Conservation (phyloP, 2,329 filamentous ascomycete species). For the Septoria petroselini region DNA sequence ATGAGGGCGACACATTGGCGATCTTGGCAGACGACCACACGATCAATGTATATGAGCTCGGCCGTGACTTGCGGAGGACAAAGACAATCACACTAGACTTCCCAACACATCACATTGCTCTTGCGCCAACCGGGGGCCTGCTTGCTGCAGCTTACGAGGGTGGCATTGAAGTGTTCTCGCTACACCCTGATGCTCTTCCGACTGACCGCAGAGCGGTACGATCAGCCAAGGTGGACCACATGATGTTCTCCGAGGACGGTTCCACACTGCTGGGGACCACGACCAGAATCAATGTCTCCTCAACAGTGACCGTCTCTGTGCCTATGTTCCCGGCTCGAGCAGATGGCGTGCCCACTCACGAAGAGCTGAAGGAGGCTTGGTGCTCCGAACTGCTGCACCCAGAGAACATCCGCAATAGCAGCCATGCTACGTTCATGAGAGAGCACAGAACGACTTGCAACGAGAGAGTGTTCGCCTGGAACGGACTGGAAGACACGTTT, state of each 20-base stretch:
- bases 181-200: slow-evolving; percentile 57
- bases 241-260: slow-evolving; percentile 40
- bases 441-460: slow-evolving; percentile 33
- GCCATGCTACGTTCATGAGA: slow-evolving; percentile 39
- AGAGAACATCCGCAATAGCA: slow-evolving; percentile 40
- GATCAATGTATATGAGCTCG: slow-evolving; percentile 75
- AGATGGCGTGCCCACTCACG: slow-evolving; percentile 34
- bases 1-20: slow-evolving; percentile 70
- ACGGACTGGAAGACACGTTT: slow-evolving; percentile 39
- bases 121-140: slow-evolving; percentile 76
- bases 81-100: slow-evolving; percentile 73
- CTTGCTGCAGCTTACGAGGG: slow-evolving; percentile 84
- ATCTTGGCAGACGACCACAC: slow-evolving; percentile 79
- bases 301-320: slow-evolving; percentile 38
- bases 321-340: slow-evolving; percentile 37
- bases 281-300: slow-evolving; percentile 37
- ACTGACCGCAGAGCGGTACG: slow-evolving; percentile 39
- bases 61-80: slow-evolving; percentile 57
- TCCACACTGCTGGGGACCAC: slow-evolving; percentile 40
- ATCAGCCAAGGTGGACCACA: slow-evolving; percentile 37
- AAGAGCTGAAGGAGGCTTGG: slow-evolving; percentile 41
- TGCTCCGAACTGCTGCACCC: slow-evolving; percentile 40
- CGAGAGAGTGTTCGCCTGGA: slow-evolving; percentile 40
- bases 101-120: slow-evolving; percentile 70
- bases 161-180: slow-evolving; percentile 78